Evolutionary conservation across 2,329 filamentous ascomycete species (phyloP).

Genomic region (Beauveria sp.): DNA sequence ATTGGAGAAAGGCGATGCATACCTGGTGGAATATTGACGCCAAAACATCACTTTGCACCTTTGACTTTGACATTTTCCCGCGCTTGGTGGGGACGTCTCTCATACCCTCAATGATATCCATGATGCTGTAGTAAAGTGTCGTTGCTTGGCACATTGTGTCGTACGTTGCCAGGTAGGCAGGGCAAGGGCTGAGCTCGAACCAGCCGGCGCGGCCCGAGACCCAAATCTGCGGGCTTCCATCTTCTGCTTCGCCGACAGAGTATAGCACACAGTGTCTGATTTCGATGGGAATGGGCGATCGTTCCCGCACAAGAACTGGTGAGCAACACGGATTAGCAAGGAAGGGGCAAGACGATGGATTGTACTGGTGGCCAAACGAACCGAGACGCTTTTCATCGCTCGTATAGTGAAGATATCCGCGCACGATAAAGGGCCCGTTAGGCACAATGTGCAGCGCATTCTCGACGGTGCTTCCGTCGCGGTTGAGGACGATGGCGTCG

Average conservation of each 20-base stretch:
- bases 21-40: constrained; percentile 27
- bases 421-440: constrained; percentile 53
- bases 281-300: constrained; percentile 37
- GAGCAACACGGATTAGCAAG: not conserved
- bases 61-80: constrained; percentile 21
- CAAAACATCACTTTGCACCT: constrained; percentile 23
- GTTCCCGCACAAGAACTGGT: constrained; percentile 25
- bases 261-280: constrained; percentile 42
- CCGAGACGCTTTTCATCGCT: constrained; percentile 27
- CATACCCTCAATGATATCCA: constrained; percentile 43
- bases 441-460: constrained; percentile 55
- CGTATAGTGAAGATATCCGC: constrained; percentile 50
- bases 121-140: constrained; percentile 54
- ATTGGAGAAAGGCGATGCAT: not conserved
- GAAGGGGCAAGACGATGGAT: no score
- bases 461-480: constrained; percentile 44
- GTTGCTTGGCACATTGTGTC: constrained; percentile 56
- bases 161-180: constrained; percentile 48
- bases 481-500: constrained; percentile 52
- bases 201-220: constrained; percentile 51
- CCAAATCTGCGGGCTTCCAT: constrained; percentile 55
- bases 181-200: constrained; percentile 58
- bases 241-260: constrained; percentile 45
- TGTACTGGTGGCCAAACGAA: constrained; percentile 21
- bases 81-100: constrained; percentile 21